Evolutionary conservation across 2,329 filamentous ascomycete species (phyloP).

Genomic region (Aspergillus eucalypticola): DNA sequence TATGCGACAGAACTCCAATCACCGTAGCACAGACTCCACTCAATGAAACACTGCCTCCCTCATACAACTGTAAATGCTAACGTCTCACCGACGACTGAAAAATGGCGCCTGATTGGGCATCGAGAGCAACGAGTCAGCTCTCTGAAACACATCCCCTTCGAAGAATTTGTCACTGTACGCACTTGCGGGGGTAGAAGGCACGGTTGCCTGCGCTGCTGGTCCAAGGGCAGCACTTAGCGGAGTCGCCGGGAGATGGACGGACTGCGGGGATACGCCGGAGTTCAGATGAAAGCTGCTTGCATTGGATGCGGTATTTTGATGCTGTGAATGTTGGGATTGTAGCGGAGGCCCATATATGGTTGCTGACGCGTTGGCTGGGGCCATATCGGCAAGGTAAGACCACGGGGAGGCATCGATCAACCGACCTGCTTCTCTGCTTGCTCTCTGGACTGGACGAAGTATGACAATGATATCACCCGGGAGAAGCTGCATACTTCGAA

Average conservation of each 20-base stretch:
- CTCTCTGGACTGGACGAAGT: slow-evolving; percentile 77
- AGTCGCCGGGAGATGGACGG: slow-evolving; percentile 72
- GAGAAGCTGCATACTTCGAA: slow-evolving; percentile 50
- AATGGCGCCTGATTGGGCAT: slow-evolving; percentile 46
- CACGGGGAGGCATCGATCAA: slow-evolving; percentile 68
- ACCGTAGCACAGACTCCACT: background rate
- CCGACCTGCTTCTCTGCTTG: slow-evolving; percentile 76
- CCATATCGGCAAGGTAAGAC: slow-evolving; percentile 55
- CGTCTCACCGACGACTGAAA: slow-evolving; percentile 41
- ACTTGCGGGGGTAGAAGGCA: slow-evolving; percentile 63
- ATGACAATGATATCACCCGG: slow-evolving; percentile 69
- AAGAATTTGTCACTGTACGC: slow-evolving; percentile 52
- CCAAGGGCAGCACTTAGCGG: slow-evolving; percentile 86
- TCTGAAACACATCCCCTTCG: slow-evolving; percentile 51
- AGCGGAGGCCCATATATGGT: slow-evolving; percentile 39
- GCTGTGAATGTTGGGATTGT: slow-evolving; percentile 34
- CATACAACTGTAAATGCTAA: slow-evolving; percentile 32
- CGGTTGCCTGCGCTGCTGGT: slow-evolving; percentile 84
- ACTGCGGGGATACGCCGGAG: slow-evolving; percentile 47
- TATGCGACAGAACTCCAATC: background rate
- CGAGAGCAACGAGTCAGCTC: slow-evolving; percentile 50
- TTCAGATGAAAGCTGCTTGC: slow-evolving; percentile 27
- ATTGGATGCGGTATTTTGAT: slow-evolving; percentile 34
- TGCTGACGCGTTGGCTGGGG: slow-evolving; percentile 32
- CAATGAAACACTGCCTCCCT: slow-evolving; percentile 13